Conservation (phyloP, 352 stramenopile species). For the Phytophthora tentaculata region DNA sequence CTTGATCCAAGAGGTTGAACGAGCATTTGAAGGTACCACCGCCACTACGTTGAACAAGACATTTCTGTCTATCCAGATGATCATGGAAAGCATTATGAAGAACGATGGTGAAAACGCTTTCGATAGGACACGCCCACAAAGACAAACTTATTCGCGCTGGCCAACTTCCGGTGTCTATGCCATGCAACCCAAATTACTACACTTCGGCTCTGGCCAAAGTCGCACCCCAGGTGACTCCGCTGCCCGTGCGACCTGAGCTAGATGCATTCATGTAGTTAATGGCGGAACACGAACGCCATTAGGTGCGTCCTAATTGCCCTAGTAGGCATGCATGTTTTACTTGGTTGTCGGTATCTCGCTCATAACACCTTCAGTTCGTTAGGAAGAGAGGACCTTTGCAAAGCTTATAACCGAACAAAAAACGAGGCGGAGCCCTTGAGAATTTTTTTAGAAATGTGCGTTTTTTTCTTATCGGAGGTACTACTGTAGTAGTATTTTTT, state of each 20-base stretch:
- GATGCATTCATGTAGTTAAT: too few species aligned
- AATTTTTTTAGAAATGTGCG: background rate
- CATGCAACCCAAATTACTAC: background rate
- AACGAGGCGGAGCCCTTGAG: background rate
- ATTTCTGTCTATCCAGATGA: background rate
- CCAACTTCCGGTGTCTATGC: background rate
- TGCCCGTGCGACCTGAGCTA: too few species aligned
- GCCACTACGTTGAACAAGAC: background rate
- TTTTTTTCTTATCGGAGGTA: too few species aligned
- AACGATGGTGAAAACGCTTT: background rate
- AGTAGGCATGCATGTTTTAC: too few species aligned
- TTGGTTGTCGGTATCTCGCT: too few species aligned
- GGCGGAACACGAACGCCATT: too few species aligned
- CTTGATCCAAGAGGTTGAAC: background rate
- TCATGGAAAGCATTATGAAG: background rate
- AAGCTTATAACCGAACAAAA: background rate
- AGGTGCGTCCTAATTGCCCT: too few species aligned
- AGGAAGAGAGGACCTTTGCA: background rate
- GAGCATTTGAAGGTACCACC: background rate
- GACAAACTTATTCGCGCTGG: background rate
- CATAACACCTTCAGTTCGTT: too few species aligned
- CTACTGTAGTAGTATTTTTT: too few species aligned
- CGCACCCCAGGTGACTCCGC: background rate
- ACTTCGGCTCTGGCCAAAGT: background rate
- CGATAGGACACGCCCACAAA: background rate